Base-by-base conservation (phyloP, 2,329 filamentous ascomycete genomes). In the Pleomassaria siparia region DNA sequence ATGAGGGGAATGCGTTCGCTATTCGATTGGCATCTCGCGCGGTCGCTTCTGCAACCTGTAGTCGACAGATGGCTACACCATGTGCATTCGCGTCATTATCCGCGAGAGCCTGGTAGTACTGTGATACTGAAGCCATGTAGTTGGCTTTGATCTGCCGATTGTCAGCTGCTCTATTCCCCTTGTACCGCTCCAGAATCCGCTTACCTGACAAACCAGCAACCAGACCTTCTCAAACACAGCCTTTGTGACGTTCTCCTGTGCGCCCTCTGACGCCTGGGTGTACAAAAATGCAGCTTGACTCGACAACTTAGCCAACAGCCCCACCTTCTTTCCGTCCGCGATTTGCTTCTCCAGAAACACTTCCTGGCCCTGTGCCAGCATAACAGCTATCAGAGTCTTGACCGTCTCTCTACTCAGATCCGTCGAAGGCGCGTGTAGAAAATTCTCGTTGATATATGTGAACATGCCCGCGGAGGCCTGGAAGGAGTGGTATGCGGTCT, bases 391-490 rank as follows among this genome's bases (percentile, higher is more conserved):
- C 56, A 99, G 74, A 0, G 90, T 91, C 75, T 96, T 96, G 63
- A 99, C 90, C 0, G 94, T 99, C 42, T 99, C 92, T 51, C 94
- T 80, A 69, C 91, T 97, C 40, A 99, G 75, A 66, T 99, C 94
- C n/a, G 89, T 91, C 8, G 91, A 96, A 0, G 95, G 94, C 1
- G 94, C 94, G 64, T 99, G 94, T 28, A 99, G 78, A 69, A 99
- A 99, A 75, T 99, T 99, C 74, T 99, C 94, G 73, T 99, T 99
- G 76, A 99, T 99, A 66, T 99, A 99, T 44, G 92, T 97, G 72
- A 97, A 99, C 94, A 99, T 99, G 75, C 94, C 94, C 9, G 94
- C 94, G 7, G 92, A 91, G 32, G 94, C 94, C 72, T 99, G 94
- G 75, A 97, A 97, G 16, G 91, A 96, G 72, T 99, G 92, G 69